A percentile compares a stretch with the other conserved stretches of the same genome.
phyloP scores from a whole-genome alignment of 1,284 basidiomycete genomes.

The Ustilago xerochloae region DNA sequence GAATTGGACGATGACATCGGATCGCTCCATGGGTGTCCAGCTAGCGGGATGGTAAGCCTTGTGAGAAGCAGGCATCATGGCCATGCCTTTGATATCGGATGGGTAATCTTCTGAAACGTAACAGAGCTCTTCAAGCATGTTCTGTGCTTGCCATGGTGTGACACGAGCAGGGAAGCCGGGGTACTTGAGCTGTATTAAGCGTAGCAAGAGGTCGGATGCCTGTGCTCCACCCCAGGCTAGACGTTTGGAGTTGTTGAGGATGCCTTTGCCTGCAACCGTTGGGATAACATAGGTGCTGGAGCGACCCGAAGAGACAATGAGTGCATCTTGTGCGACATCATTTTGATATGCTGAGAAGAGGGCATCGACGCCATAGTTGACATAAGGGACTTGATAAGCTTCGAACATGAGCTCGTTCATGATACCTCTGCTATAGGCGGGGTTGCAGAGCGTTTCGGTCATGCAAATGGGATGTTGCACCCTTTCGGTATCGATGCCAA shows the following conservation, averaged over 20 bases:
- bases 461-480: slow-evolving; percentile 91
- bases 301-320: slow-evolving; percentile 60
- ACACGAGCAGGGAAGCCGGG: slow-evolving; percentile 80
- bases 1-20: slow-evolving; percentile 70
- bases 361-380: slow-evolving; percentile 90
- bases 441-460: slow-evolving; percentile 90
- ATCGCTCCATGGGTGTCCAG: slow-evolving; percentile 64
- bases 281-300: slow-evolving; percentile 63
- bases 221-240: slow-evolving; percentile 94
- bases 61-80: slow-evolving; percentile 71
- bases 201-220: slow-evolving; percentile 88
- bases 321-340: slow-evolving; percentile 51
- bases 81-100: slow-evolving; percentile 73
- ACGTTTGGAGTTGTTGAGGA: slow-evolving; percentile 69
- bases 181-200: slow-evolving; percentile 94
- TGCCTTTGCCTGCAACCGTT: slow-evolving; percentile 53
- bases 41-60: slow-evolving; percentile 77
- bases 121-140: slow-evolving; percentile 89
- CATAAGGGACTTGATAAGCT: slow-evolving; percentile 85
- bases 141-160: slow-evolving; percentile 74
- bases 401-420: slow-evolving; percentile 98
- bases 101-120: slow-evolving; percentile 85
- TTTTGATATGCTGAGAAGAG: slow-evolving; percentile 84
- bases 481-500: slow-evolving; percentile 82
- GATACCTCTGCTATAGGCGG: slow-evolving; percentile 85